Percentiles rank a stretch among this genome's conserved stretches.
Conservation (phyloP, 371 early-diverging fungal species). For the Mortierella sp. region DNA sequence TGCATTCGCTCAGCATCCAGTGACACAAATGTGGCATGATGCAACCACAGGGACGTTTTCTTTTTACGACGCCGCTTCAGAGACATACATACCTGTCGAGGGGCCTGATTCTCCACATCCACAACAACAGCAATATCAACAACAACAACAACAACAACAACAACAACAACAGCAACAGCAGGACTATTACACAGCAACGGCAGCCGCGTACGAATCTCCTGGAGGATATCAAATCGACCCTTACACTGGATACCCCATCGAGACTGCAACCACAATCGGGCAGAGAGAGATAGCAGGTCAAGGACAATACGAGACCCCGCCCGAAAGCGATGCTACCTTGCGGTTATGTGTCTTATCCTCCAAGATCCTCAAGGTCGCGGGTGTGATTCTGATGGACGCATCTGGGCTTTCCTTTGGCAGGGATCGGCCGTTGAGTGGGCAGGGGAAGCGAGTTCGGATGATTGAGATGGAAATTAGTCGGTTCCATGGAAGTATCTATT, state of each 20-base stretch:
- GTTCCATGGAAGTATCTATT: constrained; percentile 61
- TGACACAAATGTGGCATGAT: constrained; percentile 62
- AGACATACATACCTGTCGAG: constrained; percentile 60
- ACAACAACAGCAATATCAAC: no score
- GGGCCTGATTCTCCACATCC: not conserved
- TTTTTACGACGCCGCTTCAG: constrained; percentile 59
- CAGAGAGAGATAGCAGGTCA: not conserved
- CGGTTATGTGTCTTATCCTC: constrained; percentile 62
- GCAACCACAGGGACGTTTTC: constrained; percentile 57
- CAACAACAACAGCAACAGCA: constrained; percentile 14
- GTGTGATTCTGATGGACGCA: constrained; percentile 55
- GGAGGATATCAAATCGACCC: constrained; percentile 21
- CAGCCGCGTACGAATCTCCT: not conserved
- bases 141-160: not conserved
- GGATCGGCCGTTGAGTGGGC: constrained; percentile 55
- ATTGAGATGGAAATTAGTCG: constrained; percentile 63
- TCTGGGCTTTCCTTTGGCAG: constrained; percentile 61
- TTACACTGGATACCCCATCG: constrained; percentile 21
- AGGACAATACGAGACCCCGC: constrained; percentile 21
- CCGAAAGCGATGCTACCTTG: constrained; percentile 53
- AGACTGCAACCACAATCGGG: not conserved
- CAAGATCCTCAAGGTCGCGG: constrained; percentile 38
- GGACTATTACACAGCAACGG: constrained; percentile 3
- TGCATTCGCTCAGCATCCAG: constrained; percentile 57
- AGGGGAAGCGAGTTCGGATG: constrained; percentile 57